These are phyloP conservation scores for Rhodotorula sp. DNA, from an alignment of 1,284 basidiomycete genomes.

Conservation along the genomic window DNA sequence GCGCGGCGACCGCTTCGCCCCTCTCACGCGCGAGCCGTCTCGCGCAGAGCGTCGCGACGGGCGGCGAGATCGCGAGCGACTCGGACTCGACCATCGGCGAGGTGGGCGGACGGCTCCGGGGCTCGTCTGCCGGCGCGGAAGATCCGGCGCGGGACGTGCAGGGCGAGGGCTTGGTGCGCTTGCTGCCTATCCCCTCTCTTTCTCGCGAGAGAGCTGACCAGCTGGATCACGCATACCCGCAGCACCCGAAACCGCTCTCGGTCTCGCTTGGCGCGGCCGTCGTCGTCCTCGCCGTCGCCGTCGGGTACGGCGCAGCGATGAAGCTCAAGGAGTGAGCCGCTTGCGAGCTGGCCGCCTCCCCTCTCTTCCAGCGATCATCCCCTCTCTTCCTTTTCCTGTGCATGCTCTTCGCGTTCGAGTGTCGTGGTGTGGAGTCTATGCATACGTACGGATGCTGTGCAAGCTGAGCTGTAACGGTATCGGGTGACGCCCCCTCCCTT, in stretches of 20 bases:
- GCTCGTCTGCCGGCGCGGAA: not conserved
- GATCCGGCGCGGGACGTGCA: not conserved
- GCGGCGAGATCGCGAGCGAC: conserved; percentile 26
- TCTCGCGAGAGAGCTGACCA: not conserved
- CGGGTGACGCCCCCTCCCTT: too few relatives aligned
- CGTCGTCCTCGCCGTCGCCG: conserved; percentile 48
- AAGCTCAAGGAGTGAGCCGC: conserved; percentile 38
- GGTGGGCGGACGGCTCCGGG: not conserved
- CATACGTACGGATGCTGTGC: not conserved
- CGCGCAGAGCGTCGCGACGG: not conserved
- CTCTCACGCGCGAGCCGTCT: not conserved
- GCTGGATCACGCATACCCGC: not conserved
- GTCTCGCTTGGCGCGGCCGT: conserved; percentile 47
- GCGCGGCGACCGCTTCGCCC: not conserved
- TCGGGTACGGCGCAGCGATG: conserved; percentile 46
- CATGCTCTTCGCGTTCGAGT: not conserved
- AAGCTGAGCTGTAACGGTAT: too few relatives aligned
- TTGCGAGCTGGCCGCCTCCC: not conserved
- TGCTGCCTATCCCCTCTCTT: not conserved
- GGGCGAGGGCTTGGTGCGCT: not conserved
- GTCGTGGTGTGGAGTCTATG: not conserved
- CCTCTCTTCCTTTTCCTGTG: not conserved
- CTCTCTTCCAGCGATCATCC: not conserved
- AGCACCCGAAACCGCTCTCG: conserved; percentile 29
- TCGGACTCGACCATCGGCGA: conserved; percentile 37